phyloP scores from a whole-genome alignment of 495 filamentous ascomycete species.

The Annulohypoxylon bovei region DNA sequence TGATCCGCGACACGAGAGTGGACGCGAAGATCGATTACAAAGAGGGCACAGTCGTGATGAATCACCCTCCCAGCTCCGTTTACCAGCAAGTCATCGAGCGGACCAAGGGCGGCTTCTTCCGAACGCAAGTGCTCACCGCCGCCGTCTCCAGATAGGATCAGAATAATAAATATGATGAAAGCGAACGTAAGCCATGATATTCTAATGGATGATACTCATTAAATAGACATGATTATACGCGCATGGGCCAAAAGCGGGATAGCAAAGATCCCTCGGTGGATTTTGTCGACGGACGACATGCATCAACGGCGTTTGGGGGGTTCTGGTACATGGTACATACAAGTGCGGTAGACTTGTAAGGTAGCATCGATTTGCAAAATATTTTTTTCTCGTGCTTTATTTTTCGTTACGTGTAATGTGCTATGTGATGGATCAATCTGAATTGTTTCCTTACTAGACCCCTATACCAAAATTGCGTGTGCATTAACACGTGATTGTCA shows the following conservation, averaged over 20 bases:
- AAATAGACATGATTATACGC: conserved; percentile 25
- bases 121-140: conserved; percentile 77
- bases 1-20: conserved; percentile 95
- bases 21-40: conserved; percentile 99
- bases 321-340: conserved; percentile 32
- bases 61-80: conserved; percentile 96
- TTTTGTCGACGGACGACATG: conserved; percentile 38
- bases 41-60: conserved; percentile 98
- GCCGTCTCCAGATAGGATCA: conserved; percentile 51
- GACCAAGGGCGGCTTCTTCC: conserved; percentile 94
- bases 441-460: neutral
- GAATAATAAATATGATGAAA: neutral
- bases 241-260: conserved; percentile 16
- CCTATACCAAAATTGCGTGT: neutral
- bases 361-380: conserved; percentile 41
- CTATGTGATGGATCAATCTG: neutral
- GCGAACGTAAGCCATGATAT: neutral
- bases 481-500: neutral
- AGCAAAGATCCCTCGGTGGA: conserved; percentile 5
- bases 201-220: conserved; percentile 41
- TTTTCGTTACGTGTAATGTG: neutral
- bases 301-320: conserved; percentile 47
- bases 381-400: neutral
- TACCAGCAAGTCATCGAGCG: conserved; percentile 99
- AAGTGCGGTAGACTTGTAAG: conserved; percentile 44